Conservation (phyloP, 441 rosid species). For the Heliophila coronopifolia region DNA sequence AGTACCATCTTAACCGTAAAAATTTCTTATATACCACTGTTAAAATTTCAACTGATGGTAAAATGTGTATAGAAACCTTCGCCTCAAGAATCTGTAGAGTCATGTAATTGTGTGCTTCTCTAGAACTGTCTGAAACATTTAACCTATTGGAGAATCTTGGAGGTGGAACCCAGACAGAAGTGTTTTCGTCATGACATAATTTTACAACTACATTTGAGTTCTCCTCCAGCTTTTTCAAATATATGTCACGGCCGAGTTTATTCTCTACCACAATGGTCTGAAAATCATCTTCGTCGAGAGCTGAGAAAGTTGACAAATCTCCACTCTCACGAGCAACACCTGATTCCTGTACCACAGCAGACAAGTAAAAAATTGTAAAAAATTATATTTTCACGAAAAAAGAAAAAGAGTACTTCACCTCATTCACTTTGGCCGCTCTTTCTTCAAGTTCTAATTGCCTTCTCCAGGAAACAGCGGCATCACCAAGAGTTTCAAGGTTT, state of each 20-base stretch:
- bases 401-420: constrained; percentile 40
- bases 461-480: constrained; percentile 84
- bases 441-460: constrained; percentile 83
- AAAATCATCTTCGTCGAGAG: constrained; percentile 95
- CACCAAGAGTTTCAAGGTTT: constrained; percentile 74
- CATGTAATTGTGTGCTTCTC: constrained; percentile 72
- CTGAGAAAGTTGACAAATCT: constrained; percentile 67
- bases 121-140: constrained; percentile 70
- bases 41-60: constrained; percentile 4
- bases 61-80: constrained; percentile 47
- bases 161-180: constrained; percentile 90
- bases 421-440: constrained; percentile 65
- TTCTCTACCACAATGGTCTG: constrained; percentile 79
- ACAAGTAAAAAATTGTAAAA: constrained; percentile 17
- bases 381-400: neutral
- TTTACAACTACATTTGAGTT: constrained; percentile 48
- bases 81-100: constrained; percentile 85
- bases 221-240: constrained; percentile 68
- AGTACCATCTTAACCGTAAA: constrained; percentile 15
- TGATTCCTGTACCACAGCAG: constrained; percentile 48
- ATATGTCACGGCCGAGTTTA: constrained; percentile 83
- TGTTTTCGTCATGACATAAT: constrained; percentile 50
- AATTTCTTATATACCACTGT: neutral
- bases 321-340: constrained; percentile 38
- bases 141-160: constrained; percentile 85